phyloP scores from a whole-genome alignment of 768 basidiomycete genomes.

The Auriscalpium microsporum region DNA sequence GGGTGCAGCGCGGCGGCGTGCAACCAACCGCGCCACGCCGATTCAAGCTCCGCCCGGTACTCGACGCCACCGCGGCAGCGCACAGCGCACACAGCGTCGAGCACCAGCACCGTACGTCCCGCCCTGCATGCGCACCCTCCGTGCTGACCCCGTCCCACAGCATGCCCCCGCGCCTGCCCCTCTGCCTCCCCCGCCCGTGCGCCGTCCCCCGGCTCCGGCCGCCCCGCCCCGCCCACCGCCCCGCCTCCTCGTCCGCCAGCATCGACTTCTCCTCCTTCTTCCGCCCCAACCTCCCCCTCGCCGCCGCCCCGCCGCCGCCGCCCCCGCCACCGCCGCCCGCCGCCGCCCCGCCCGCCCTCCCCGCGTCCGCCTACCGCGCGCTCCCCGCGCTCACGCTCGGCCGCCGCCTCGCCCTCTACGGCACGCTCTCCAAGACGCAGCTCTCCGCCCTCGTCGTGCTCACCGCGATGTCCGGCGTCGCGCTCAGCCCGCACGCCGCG shows the following conservation, averaged over 20 bases:
- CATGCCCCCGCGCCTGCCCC: constrained; percentile 1
- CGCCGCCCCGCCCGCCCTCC: constrained; percentile 5
- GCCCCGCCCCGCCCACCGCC: constrained; percentile 7
- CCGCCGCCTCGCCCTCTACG: constrained; percentile 58
- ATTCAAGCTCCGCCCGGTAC: too few species aligned
- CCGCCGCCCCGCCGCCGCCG: neutral
- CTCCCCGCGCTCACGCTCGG: constrained; percentile 35
- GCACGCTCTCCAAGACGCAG: constrained; percentile 75
- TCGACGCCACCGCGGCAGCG: too few species aligned
- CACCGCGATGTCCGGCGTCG: constrained; percentile 87
- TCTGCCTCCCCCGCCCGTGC: neutral
- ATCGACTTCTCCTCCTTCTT: constrained; percentile 10
- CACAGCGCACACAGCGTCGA: too few species aligned
- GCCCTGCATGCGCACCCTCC: neutral
- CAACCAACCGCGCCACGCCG: too few species aligned
- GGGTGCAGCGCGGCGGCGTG: too few species aligned
- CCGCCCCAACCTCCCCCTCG: neutral
- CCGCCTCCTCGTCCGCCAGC: neutral
- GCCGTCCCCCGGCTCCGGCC: neutral
- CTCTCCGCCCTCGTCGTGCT: constrained; percentile 80
- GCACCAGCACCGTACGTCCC: too few species aligned
- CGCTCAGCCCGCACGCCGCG: constrained; percentile 81
- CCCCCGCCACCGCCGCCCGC: neutral
- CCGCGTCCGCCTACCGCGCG: constrained; percentile 15
- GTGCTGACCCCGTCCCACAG: neutral